Evolutionary conservation across 2,329 filamentous ascomycete genomes (phyloP).

Genomic region (Aspergillus sp.): DNA sequence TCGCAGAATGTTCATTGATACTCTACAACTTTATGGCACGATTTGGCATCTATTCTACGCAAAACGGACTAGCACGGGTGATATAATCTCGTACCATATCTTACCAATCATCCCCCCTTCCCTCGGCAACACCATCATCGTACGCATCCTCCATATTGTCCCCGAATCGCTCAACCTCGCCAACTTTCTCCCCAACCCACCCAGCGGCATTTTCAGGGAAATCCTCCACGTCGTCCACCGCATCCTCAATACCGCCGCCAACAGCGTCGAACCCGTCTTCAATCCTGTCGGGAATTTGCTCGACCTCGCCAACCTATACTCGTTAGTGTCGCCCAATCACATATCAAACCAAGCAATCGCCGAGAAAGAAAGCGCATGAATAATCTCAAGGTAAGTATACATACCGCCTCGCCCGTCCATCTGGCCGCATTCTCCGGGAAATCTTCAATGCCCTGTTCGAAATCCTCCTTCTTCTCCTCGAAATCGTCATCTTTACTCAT

Average conservation of each 20-base stretch:
- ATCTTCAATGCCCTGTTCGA: slow-evolving; percentile 43
- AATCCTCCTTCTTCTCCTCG: slow-evolving; percentile 37
- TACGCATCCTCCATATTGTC: slow-evolving; percentile 48
- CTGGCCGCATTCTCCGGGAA: slow-evolving; percentile 49
- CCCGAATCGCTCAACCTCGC: slow-evolving; percentile 29
- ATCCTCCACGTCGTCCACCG: slow-evolving; percentile 7
- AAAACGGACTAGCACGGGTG: neutral
- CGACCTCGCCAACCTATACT: slow-evolving; percentile 43
- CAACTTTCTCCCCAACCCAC: slow-evolving; percentile 9
- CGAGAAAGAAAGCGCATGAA: neutral
- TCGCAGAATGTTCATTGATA: neutral
- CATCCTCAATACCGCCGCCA: slow-evolving; percentile 3
- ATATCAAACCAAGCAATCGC: neutral
- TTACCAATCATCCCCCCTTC: slow-evolving; percentile 28
- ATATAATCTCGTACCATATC: neutral
- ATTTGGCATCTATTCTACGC: neutral
- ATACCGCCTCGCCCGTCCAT: slow-evolving; percentile 48
- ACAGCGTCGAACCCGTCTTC: slow-evolving; percentile 34
- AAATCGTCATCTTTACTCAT: slow-evolving; percentile 36
- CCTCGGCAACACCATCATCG: slow-evolving; percentile 45
- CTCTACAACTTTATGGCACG: neutral
- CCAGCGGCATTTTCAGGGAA: slow-evolving; percentile 2
- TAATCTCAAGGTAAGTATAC: slow-evolving; percentile 3
- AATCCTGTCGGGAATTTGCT: slow-evolving; percentile 44
- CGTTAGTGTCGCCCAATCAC: neutral